Conservation (phyloP, 495 filamentous ascomycete genomes). For the Letharia columbiana region DNA sequence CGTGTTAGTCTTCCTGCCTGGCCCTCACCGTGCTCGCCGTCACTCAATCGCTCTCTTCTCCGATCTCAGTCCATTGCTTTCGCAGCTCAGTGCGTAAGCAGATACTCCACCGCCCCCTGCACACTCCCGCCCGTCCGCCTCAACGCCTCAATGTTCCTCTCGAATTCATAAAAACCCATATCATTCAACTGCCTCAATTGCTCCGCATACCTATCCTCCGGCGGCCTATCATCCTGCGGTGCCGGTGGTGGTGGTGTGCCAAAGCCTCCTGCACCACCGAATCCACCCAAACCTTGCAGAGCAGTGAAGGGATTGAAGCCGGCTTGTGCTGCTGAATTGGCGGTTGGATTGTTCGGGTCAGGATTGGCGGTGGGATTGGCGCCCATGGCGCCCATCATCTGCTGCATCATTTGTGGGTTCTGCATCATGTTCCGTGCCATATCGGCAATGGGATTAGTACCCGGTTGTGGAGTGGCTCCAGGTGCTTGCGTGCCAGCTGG, state of each 20-base stretch:
- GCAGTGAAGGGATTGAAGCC: conserved; percentile 30
- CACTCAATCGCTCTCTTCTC: neutral
- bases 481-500: conserved; percentile 8
- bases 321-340: conserved; percentile 28
- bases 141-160: conserved; percentile 81
- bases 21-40: neutral
- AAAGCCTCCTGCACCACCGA: conserved; percentile 28
- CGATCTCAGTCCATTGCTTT: neutral
- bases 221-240: conserved; percentile 71
- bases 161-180: conserved; percentile 98
- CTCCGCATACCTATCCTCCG: conserved; percentile 84
- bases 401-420: conserved; percentile 40
- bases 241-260: conserved; percentile 37
- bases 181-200: conserved; percentile 93
- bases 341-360: conserved; percentile 31
- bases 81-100: conserved; percentile 35
- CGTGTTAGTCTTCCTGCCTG: neutral
- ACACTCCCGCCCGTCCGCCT: conserved; percentile 87
- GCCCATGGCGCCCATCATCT: conserved; percentile 39
- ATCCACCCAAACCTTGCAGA: conserved; percentile 36
- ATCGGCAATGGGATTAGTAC: conserved; percentile 37
- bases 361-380: conserved; percentile 31
- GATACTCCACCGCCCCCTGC: conserved; percentile 84
- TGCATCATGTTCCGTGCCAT: conserved; percentile 38
- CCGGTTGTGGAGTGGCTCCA: conserved; percentile 23